phyloP scores from a whole-genome alignment of 192 early-diverging fungal genomes.

The Coemansia sp. region DNA sequence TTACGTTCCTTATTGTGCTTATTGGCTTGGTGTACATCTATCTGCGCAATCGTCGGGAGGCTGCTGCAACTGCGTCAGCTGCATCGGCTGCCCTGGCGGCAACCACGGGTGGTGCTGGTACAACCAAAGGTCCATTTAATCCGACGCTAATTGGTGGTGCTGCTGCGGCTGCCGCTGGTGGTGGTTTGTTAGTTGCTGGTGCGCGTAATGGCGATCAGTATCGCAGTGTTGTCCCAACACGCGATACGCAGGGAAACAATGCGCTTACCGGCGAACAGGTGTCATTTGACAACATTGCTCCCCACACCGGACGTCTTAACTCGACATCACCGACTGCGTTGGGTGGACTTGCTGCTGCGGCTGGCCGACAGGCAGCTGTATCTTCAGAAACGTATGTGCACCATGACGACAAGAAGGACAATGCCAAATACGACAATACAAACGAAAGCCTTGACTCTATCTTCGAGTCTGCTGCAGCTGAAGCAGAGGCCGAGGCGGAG shows the following conservation, averaged over 20 bases:
- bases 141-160: slow-evolving; percentile 15
- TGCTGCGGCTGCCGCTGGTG: slow-evolving; percentile 21
- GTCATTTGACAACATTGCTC: slow-evolving; percentile 44
- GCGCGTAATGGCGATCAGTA: slow-evolving; percentile 20
- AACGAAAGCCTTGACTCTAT: slow-evolving; percentile 54
- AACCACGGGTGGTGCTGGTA: slow-evolving; percentile 27
- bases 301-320: slow-evolving; percentile 41
- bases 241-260: slow-evolving; percentile 33
- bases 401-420: slow-evolving; percentile 21
- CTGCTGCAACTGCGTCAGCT: slow-evolving; percentile 48
- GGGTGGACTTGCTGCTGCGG: slow-evolving; percentile 40
- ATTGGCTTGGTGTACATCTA: slow-evolving; percentile 59
- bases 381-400: slow-evolving; percentile 52
- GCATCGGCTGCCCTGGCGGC: slow-evolving; percentile 52
- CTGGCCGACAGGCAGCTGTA: slow-evolving; percentile 39
- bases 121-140: slow-evolving; percentile 28
- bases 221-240: slow-evolving; percentile 12
- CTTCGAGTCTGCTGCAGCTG: slow-evolving; percentile 48
- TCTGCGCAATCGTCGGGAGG: slow-evolving; percentile 55
- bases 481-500: slow-evolving; percentile 49
- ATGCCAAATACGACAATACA: slow-evolving; percentile 19
- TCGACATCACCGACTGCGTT: slow-evolving; percentile 30
- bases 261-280: slow-evolving; percentile 45
- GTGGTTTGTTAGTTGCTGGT: slow-evolving; percentile 17
- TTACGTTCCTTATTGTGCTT: slow-evolving; percentile 64